These are phyloP conservation scores for Globisporangium lucens DNA, from an alignment of 352 stramenopile genomes.

Conservation along the genomic window DNA sequence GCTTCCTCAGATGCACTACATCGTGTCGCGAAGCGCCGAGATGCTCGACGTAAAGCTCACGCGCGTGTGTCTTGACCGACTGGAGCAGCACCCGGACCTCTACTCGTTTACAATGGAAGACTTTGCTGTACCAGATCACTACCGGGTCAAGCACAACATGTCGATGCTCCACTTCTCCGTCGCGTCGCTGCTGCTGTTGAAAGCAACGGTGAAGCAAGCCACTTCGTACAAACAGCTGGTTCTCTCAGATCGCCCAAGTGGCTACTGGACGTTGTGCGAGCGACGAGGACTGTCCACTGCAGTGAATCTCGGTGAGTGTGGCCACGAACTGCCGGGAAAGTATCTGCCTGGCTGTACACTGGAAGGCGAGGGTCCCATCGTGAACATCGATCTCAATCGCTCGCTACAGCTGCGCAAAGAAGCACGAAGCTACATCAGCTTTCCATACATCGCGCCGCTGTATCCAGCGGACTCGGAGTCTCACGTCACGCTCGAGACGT, in stretches of 20 bases:
- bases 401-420: constrained; percentile 57
- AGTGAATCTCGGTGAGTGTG: constrained; percentile 64
- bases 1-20: constrained; percentile 40
- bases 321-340: constrained; percentile 40
- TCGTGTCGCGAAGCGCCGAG: constrained; percentile 44
- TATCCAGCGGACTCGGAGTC: constrained; percentile 39
- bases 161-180: constrained; percentile 85
- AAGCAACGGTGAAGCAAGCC: constrained; percentile 71
- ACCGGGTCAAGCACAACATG: constrained; percentile 83
- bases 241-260: constrained; percentile 50
- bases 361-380: constrained; percentile 70
- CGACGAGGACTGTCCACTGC: constrained; percentile 64
- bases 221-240: constrained; percentile 82
- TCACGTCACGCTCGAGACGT: constrained; percentile 73
- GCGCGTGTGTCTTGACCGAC: constrained; percentile 30
- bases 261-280: constrained; percentile 89
- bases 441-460: constrained; percentile 35
- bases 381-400: constrained; percentile 82
- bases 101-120: constrained; percentile 84
- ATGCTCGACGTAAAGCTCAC: constrained; percentile 67
- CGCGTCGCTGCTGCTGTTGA: constrained; percentile 76
- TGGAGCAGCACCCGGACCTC: constrained; percentile 50
- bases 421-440: constrained; percentile 50
- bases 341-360: constrained; percentile 65
- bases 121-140: constrained; percentile 34